phyloP scores from a whole-genome alignment of 345 rosid species.

The Linum lewisii region DNA sequence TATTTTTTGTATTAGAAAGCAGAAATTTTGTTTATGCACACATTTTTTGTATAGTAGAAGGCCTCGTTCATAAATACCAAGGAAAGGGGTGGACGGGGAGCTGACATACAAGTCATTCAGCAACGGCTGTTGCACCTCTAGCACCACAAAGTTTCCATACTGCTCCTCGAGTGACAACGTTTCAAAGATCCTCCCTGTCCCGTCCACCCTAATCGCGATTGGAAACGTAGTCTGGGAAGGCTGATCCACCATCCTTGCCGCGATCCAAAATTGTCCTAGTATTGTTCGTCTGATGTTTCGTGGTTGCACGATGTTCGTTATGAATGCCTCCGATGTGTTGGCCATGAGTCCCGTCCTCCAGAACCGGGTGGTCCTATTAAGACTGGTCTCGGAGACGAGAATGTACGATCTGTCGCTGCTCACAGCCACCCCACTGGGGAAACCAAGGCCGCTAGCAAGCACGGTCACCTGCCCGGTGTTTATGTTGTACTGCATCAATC shows the following conservation, averaged over 20 bases:
- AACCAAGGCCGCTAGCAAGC: slow-evolving; percentile 3
- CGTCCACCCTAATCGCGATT: slow-evolving; percentile 7
- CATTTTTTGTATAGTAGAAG: too few relatives aligned
- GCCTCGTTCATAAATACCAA: slow-evolving; percentile 1
- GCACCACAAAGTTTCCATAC: slow-evolving; percentile 2
- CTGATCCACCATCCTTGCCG: neutral
- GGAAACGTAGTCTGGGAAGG: neutral
- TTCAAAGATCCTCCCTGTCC: neutral
- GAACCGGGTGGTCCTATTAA: slow-evolving; percentile 4
- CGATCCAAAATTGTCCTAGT: slow-evolving; percentile 3
- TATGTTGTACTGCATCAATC: slow-evolving; percentile 12
- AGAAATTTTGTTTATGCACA: too few relatives aligned
- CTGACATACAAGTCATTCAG: neutral
- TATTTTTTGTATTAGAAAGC: too few relatives aligned
- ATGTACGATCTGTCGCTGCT: slow-evolving; percentile 6
- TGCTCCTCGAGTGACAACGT: slow-evolving; percentile 1
- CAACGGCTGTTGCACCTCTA: slow-evolving; percentile 11
- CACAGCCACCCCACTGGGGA: slow-evolving; percentile 8
- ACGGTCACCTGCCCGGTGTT: slow-evolving; percentile 7
- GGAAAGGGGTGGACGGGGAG: slow-evolving; percentile 6
- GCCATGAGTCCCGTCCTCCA: slow-evolving; percentile 13
- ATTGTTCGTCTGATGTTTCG: slow-evolving; percentile 12
- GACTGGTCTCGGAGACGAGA: slow-evolving; percentile 9
- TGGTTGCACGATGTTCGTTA: slow-evolving; percentile 1
- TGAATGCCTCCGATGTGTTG: neutral